These are phyloP conservation scores for Jackrogersella minutella DNA, from an alignment of 495 filamentous ascomycete genomes.

Conservation along the genomic window DNA sequence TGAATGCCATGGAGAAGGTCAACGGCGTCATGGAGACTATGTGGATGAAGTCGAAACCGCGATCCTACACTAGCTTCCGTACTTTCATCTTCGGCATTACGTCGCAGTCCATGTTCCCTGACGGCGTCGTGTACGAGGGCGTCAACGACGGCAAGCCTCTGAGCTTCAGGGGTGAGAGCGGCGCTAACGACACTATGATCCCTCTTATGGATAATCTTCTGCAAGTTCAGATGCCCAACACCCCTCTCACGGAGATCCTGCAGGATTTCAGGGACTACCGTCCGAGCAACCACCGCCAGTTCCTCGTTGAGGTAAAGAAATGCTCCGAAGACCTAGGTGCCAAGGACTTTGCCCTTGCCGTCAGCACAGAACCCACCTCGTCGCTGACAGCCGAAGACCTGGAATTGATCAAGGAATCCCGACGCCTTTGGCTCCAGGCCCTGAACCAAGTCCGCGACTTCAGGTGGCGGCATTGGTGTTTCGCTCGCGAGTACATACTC, in stretches of 20 bases:
- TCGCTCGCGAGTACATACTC: constrained; percentile 93
- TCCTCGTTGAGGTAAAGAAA: constrained; percentile 73
- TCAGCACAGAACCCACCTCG: constrained; percentile 50
- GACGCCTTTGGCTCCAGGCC: constrained; percentile 69
- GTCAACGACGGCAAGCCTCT: constrained; percentile 71
- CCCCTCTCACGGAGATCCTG: constrained; percentile 83
- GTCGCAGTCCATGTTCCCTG: constrained; percentile 88
- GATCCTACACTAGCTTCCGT: constrained; percentile 81
- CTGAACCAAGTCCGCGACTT: constrained; percentile 90
- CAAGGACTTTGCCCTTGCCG: constrained; percentile 67
- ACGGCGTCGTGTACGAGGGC: constrained; percentile 87
- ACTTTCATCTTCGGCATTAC: constrained; percentile 96
- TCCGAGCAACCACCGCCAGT: constrained; percentile 83
- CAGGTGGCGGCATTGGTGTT: constrained; percentile 93
- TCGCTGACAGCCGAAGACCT: constrained; percentile 31
- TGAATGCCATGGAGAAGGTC: constrained; percentile 71
- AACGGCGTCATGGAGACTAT: constrained; percentile 86
- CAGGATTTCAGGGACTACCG: constrained; percentile 86
- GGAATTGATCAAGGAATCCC: constrained; percentile 48
- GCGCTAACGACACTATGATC: constrained; percentile 88
- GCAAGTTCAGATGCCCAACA: constrained; percentile 79
- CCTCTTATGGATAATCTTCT: constrained; percentile 86
- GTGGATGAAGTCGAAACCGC: constrained; percentile 84
- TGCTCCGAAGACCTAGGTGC: constrained; percentile 64
- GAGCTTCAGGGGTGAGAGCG: constrained; percentile 84